Evolutionary conservation across 2,329 filamentous ascomycete species (phyloP), one percentile per base, ranked within the genome.

Genomic region (Gyromitra esculenta): DNA sequence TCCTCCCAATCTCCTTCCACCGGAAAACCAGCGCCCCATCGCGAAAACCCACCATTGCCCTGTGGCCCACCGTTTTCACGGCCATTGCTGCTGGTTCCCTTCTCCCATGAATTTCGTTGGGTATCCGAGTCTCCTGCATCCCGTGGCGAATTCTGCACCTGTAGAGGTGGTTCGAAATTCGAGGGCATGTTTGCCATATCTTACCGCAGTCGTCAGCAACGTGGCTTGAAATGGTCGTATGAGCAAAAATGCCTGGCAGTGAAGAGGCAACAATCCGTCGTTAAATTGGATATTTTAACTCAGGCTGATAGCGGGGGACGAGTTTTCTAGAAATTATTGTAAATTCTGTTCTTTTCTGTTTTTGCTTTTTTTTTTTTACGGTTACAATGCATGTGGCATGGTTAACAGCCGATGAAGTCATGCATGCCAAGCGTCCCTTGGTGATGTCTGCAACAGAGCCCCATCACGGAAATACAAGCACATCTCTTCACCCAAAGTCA

Each of bases 341-440:
- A 37, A 56, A 56, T 56, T 56, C 21, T 54, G 31, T 25, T 9
- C 21, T 37, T 31, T 41, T 52, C 11, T 60, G 37, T 50, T 39
- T 60, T 69, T 48, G 37, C n/a, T 54, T 56, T 52, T 52, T 43
- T 56, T 13, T 37, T 50, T 52, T 54, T 62, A 4, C 9, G n/a
- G 1, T 31, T 52, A 21, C 9, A 8, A 39, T 18, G 60, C 60
- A 45, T 7, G n/a, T 54, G 8, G 35, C 7, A 59, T 56, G 39
- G 56, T 39, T 43, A 52, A 43, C 66, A 60, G 35, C 52, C 37
- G 72, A 57, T 75, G 57, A 75, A 64, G 72, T 75, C 65, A 75
- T 75, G 56, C 64, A 48, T 63, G 71, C 71, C 71, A 74, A 74
- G 71, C 43, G 21, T 7, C 39, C 3, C 13, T n/a, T 45, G 11